Evolutionary conservation across 768 basidiomycete species (phyloP).

Genomic region (Boletellus emodensis): DNA sequence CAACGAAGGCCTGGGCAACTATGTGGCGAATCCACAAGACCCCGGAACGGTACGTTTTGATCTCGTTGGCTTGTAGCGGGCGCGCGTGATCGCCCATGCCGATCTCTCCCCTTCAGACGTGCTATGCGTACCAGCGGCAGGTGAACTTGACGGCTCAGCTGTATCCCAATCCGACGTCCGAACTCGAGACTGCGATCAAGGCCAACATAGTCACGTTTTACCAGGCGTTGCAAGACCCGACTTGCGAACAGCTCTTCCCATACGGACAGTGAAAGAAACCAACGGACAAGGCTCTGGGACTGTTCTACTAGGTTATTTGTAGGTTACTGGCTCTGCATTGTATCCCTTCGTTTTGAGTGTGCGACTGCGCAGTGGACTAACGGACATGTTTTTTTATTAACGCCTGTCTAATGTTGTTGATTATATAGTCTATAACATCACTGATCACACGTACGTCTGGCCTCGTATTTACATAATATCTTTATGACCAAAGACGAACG

Average conservation of each 20-base stretch:
- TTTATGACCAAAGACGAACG: too few species aligned
- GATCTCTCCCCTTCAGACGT: conserved; percentile 7
- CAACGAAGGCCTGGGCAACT: conserved; percentile 19
- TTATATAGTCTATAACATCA: too few species aligned
- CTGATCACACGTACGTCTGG: too few species aligned
- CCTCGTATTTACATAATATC: too few species aligned
- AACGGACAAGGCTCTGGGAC: too few species aligned
- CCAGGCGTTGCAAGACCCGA: conserved; percentile 4
- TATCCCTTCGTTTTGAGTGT: too few species aligned
- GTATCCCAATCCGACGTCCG: conserved; percentile 21
- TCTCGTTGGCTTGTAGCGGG: not conserved
- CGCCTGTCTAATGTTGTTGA: too few species aligned
- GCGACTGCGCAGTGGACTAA: too few species aligned
- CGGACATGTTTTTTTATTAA: too few species aligned
- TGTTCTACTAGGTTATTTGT: too few species aligned
- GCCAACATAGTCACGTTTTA: conserved; percentile 18
- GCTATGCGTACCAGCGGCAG: conserved; percentile 20
- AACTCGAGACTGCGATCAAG: conserved; percentile 21
- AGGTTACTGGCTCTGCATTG: too few species aligned
- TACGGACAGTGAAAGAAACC: conserved; percentile 7
- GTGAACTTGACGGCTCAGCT: conserved; percentile 15
- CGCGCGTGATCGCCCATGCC: not conserved
- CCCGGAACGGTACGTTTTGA: conserved; percentile 12
- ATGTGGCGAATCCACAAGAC: conserved; percentile 10
- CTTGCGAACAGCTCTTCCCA: conserved; percentile 16